Evolutionary conservation across 2,329 filamentous ascomycete species (phyloP).

Genomic region (Leptographium lundbergii): DNA sequence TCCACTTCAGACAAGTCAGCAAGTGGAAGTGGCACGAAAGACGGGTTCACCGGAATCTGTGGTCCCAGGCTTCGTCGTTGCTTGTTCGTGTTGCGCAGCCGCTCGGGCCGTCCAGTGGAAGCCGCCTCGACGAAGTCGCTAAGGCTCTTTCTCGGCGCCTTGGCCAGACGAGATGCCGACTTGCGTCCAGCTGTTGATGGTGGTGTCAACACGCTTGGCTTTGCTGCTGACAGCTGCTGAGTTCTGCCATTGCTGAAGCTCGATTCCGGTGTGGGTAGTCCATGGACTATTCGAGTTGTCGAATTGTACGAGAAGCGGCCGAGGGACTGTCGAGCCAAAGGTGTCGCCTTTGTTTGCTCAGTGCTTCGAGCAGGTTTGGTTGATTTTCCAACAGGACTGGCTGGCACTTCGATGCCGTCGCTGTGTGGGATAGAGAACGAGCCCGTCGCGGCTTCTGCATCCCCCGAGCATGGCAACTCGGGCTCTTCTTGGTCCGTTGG

Average conservation of each 20-base stretch:
- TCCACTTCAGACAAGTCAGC: constrained; percentile 41
- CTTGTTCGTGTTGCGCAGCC: constrained; percentile 6
- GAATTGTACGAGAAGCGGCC: constrained; percentile 13
- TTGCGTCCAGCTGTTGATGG: not conserved
- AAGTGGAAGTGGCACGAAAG: constrained; percentile 41
- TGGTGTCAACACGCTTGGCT: not conserved
- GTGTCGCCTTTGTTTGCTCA: not conserved
- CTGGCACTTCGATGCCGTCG: constrained; percentile 9
- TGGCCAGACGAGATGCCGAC: not conserved
- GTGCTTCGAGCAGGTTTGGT: not conserved
- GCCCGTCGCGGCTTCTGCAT: not conserved
- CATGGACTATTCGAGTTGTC: constrained; percentile 23
- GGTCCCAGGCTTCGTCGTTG: constrained; percentile 8
- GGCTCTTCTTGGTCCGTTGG: not conserved
- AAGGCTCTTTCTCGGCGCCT: constrained; percentile 5
- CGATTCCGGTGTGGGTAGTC: constrained; percentile 25
- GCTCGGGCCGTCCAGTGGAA: not conserved
- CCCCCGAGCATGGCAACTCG: not conserved
- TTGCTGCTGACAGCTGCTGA: not conserved
- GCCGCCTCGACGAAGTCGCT: constrained; percentile 6
- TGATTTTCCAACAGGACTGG: constrained; percentile 3
- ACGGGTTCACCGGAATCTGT: constrained; percentile 31
- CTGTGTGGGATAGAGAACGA: constrained; percentile 2
- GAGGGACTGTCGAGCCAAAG: constrained; percentile 5
- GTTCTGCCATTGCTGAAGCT: constrained; percentile 9